Evolutionary conservation across 2,329 filamentous ascomycete genomes (phyloP).

Genomic region (Colletotrichum gigasporum): DNA sequence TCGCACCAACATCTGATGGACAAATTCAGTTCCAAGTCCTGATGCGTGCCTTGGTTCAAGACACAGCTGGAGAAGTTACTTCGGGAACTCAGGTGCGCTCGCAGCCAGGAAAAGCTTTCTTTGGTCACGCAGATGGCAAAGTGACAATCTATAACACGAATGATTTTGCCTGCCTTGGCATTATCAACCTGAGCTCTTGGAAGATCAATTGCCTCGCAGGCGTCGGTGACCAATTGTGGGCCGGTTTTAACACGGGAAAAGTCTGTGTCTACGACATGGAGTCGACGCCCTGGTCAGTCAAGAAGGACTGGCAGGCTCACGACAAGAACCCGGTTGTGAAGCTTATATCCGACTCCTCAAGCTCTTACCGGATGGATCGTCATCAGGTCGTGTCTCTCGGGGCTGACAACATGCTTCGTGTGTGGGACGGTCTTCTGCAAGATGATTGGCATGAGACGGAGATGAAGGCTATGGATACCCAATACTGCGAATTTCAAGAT

Average conservation of each 20-base stretch:
- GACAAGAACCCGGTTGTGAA: slow-evolving; percentile 78
- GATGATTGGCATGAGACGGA: slow-evolving; percentile 93
- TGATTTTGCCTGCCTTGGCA: slow-evolving; percentile 79
- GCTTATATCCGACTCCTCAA: slow-evolving; percentile 80
- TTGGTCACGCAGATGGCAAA: slow-evolving; percentile 94
- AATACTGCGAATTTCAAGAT: slow-evolving; percentile 88
- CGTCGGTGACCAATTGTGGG: slow-evolving; percentile 87
- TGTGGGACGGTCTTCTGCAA: slow-evolving; percentile 93
- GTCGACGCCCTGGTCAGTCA: slow-evolving; percentile 84
- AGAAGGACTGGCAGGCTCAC: slow-evolving; percentile 96
- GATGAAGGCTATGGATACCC: slow-evolving; percentile 84
- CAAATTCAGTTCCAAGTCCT: slow-evolving; percentile 79
- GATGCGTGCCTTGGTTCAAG: slow-evolving; percentile 73
- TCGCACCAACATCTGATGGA: slow-evolving; percentile 75
- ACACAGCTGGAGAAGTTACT: slow-evolving; percentile 85
- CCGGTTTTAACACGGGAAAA: slow-evolving; percentile 92
- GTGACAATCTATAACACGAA: slow-evolving; percentile 88
- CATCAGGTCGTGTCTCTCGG: slow-evolving; percentile 88
- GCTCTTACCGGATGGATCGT: slow-evolving; percentile 85
- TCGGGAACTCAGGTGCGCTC: slow-evolving; percentile 80
- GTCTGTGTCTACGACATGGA: slow-evolving; percentile 91
- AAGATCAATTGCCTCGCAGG: slow-evolving; percentile 91
- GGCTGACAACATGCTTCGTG: slow-evolving; percentile 82
- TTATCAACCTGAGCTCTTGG: slow-evolving; percentile 90
- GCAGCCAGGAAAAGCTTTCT: slow-evolving; percentile 82